Conservation (phyloP, 2,329 filamentous ascomycete species). For the Cladosporium cucumerinum region DNA sequence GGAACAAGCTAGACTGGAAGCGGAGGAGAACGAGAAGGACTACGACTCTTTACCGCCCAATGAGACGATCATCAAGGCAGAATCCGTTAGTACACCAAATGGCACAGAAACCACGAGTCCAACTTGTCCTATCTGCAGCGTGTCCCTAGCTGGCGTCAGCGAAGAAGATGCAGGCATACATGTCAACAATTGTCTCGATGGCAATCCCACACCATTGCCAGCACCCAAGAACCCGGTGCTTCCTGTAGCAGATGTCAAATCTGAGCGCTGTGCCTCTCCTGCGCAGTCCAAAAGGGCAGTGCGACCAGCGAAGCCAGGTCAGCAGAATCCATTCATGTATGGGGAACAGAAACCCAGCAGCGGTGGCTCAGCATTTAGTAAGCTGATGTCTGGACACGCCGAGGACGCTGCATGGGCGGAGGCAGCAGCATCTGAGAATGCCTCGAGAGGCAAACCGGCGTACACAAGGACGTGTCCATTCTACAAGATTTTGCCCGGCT, state of each 20-base stretch:
- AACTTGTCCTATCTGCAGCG: constrained; percentile 74
- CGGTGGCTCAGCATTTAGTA: constrained; percentile 74
- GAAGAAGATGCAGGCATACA: constrained; percentile 71
- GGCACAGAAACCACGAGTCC: constrained; percentile 27
- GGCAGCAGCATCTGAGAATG: constrained; percentile 74
- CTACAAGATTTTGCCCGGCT: constrained; percentile 94
- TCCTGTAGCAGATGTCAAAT: constrained; percentile 16
- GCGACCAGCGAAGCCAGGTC: constrained; percentile 68
- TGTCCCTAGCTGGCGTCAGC: constrained; percentile 54
- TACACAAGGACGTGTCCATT: constrained; percentile 93
- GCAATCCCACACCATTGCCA: constrained; percentile 62
- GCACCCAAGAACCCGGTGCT: constrained; percentile 21
- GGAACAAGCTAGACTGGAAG: constrained; percentile 58
- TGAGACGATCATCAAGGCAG: constrained; percentile 20
- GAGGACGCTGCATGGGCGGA: constrained; percentile 88
- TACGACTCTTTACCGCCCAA: constrained; percentile 24
- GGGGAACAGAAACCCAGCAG: constrained; percentile 38
- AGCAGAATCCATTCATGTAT: constrained; percentile 71
- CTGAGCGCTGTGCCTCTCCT: constrained; percentile 28
- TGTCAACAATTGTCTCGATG: constrained; percentile 91
- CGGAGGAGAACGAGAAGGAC: constrained; percentile 50
- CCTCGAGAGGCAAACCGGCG: constrained; percentile 77
- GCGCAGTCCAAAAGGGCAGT: constrained; percentile 63
- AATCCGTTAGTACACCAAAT: constrained; percentile 13
- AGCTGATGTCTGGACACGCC: constrained; percentile 86